Evolutionary conservation across 306 rosid genomes (phyloP).

Genomic region (Cucumis cinereus): DNA sequence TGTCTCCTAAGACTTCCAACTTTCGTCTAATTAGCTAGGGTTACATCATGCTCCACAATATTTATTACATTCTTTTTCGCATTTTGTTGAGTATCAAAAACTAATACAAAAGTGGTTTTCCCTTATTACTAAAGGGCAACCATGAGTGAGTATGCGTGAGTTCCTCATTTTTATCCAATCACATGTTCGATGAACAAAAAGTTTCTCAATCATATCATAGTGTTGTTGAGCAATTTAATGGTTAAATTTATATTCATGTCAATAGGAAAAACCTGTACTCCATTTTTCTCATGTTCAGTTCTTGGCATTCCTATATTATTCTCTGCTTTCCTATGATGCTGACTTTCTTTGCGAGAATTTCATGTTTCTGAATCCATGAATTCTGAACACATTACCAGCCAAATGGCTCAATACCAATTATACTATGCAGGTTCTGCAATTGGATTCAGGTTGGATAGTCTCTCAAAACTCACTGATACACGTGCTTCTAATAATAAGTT

Average conservation of each 20-base stretch:
- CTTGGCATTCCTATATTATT: neutral
- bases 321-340: neutral
- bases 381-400: neutral
- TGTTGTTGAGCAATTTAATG: neutral
- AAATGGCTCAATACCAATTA: conserved; percentile 6
- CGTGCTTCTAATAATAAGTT: conserved; percentile 79
- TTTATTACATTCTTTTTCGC: neutral
- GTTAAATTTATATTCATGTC: neutral
- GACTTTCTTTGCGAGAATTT: neutral
- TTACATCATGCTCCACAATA: neutral
- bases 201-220: neutral
- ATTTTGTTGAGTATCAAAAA: neutral
- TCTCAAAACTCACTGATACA: conserved; percentile 83
- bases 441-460: conserved; percentile 98
- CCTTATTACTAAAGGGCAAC: neutral
- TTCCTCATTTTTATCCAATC: neutral
- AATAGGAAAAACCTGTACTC: neutral
- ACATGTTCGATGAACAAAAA: neutral
- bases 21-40: neutral
- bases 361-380: neutral
- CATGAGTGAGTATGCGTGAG: neutral
- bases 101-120: neutral
- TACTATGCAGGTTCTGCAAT: conserved; percentile 67
- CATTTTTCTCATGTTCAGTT: neutral
- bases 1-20: neutral